Evolutionary conservation across 2,329 filamentous ascomycete genomes (phyloP), one percentile per base, ranked within the genome.

Genomic region (Aspergillus alliaceus): DNA sequence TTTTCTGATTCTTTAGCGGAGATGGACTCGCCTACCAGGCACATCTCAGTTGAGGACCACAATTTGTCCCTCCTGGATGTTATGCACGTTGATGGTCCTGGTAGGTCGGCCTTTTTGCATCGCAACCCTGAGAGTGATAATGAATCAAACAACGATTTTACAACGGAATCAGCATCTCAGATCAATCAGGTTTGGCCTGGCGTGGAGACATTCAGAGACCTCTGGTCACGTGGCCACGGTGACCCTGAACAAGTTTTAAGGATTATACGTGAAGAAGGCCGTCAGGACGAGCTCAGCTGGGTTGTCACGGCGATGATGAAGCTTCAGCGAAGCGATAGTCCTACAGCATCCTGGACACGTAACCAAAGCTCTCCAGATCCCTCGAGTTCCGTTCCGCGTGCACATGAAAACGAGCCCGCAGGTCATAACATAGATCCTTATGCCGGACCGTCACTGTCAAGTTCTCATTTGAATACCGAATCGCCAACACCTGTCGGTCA

Each of bases 261-360:
- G 39, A 84, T 90, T 22, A 86, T 89, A 31, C 80, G 82, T 37
- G 80, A 84, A 35, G 86, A 89, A 63, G 80, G 82, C 4, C 78
- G 85, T 2, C 79, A 83, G 54, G 82, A 85, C 11, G 81, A 83
- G 50, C 78, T 90, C 32, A 76, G 78, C 11, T 84, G 85, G 69
- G 85, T 86, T 78, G 79, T 88, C 11, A 77, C 80, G 31, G 75
- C 84, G 24, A 84, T 86, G 59, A 77, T 70, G 59, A 70, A 66
- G 20, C 56, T 71, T 15, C 60, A 68, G 24, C 56, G 49, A 9
- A 59, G 51, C 48, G 48, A 59, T 35, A 34, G 39, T 27, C 18
- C 44, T 24, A 50, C 40, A 39, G 37, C 37, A 18, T 51, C 50
- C 22, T 48, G 40, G 40, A 20, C 27, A 29, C 49, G 48, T 20